Evolutionary conservation across 768 basidiomycete species (phyloP).

Genomic region (Leccinum ochraceum): DNA sequence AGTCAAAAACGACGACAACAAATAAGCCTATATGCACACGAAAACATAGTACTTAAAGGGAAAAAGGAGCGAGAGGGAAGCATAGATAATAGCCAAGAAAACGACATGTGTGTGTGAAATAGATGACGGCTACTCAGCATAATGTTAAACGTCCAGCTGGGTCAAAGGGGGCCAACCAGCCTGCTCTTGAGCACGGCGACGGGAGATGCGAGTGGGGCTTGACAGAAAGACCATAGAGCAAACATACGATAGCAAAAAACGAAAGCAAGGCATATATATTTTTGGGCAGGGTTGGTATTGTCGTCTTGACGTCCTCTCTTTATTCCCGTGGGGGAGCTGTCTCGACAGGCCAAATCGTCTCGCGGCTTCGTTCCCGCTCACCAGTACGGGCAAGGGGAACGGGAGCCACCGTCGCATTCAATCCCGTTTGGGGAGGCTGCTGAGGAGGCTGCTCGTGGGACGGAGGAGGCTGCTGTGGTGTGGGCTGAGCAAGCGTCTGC

Average conservation of each 20-base stretch:
- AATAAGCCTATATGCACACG: conserved; percentile 29
- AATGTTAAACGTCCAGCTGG: conserved; percentile 29
- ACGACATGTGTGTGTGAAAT: conserved; percentile 21
- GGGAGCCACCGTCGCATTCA: conserved; percentile 16
- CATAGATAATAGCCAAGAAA: conserved; percentile 34
- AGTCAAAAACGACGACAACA: conserved; percentile 20
- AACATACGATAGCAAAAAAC: conserved; percentile 28
- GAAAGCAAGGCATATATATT: conserved; percentile 31
- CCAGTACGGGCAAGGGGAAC: conserved; percentile 25
- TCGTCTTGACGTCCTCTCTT: conserved; percentile 21
- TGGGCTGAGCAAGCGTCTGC: conserved; percentile 26
- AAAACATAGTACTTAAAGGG: conserved; percentile 22
- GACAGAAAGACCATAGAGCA: conserved; percentile 15
- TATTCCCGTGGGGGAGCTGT: conserved; percentile 29
- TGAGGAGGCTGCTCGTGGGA: conserved; percentile 31
- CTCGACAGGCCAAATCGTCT: conserved; percentile 32
- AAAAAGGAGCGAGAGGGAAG: neutral
- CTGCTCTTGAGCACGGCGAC: conserved; percentile 4
- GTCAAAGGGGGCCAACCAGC: conserved; percentile 14
- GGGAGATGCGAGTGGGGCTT: conserved; percentile 29
- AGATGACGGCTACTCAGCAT: conserved; percentile 23
- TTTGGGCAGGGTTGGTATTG: conserved; percentile 9
- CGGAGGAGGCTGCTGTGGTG: conserved; percentile 23
- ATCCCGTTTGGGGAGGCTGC: conserved; percentile 20
- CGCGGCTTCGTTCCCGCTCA: conserved; percentile 33